Conservation (phyloP, 2,329 filamentous ascomycete species). For the Dactylellina cionopaga region DNA sequence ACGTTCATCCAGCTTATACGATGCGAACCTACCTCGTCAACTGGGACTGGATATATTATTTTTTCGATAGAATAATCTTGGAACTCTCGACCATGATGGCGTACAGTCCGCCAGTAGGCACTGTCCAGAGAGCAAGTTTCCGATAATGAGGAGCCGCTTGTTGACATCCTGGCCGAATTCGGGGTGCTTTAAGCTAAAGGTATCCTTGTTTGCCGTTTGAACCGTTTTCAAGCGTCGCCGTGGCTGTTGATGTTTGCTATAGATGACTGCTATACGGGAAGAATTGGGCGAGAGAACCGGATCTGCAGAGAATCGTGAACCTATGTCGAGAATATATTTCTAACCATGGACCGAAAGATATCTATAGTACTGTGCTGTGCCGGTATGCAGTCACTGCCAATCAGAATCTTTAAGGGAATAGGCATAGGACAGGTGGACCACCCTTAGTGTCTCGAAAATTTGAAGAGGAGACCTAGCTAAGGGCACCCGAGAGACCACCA, state of each 20-base stretch:
- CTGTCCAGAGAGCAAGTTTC: constrained; percentile 68
- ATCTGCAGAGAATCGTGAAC: constrained; percentile 26
- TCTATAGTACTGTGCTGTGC: constrained; percentile 48
- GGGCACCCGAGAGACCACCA: constrained; percentile 52
- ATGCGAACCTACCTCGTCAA: constrained; percentile 72
- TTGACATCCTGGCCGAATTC: constrained; percentile 51
- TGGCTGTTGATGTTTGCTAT: constrained; percentile 13
- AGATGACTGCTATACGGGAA: constrained; percentile 22
- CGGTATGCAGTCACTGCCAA: constrained; percentile 49
- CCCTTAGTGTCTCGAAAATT: constrained; percentile 52
- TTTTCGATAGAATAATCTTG: constrained; percentile 74
- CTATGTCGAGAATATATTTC: constrained; percentile 47
- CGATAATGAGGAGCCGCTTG: constrained; percentile 56
- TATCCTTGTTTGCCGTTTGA: constrained; percentile 36
- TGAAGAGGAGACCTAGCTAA: constrained; percentile 47
- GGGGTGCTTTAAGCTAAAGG: constrained; percentile 27
- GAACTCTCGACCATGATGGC: constrained; percentile 72
- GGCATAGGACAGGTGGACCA: constrained; percentile 52
- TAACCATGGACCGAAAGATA: constrained; percentile 43
- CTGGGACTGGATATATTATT: constrained; percentile 73
- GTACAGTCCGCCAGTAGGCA: constrained; percentile 69
- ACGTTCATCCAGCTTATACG: neutral
- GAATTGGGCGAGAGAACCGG: constrained; percentile 13
- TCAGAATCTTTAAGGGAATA: constrained; percentile 43
- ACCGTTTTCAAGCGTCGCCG: constrained; percentile 36